Percentiles rank a stretch among this genome's conserved stretches.
These are phyloP conservation scores for Daldinia sp. DNA, from an alignment of 2,329 filamentous ascomycete species.

Conservation along the genomic window DNA sequence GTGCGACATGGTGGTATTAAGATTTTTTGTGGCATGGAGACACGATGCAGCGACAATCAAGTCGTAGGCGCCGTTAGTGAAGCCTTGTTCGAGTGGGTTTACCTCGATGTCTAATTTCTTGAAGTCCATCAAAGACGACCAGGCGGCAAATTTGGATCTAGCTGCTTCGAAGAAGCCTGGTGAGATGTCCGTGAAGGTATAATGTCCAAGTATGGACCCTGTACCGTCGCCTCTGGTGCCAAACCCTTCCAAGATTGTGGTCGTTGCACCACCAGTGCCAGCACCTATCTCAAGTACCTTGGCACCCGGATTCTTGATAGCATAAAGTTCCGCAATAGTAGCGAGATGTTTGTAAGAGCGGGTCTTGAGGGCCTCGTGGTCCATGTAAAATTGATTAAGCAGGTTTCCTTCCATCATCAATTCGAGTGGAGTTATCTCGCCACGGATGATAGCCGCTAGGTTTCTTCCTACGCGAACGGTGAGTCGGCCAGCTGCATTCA, in stretches of 20 bases:
- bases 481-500: not conserved
- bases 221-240: not conserved
- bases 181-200: constrained; percentile 19
- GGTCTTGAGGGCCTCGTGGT: constrained; percentile 41
- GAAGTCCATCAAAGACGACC: constrained; percentile 16
- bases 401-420: constrained; percentile 43
- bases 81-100: constrained; percentile 9
- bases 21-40: constrained; percentile 3
- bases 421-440: constrained; percentile 44
- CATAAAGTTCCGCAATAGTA: not conserved
- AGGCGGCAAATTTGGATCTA: constrained; percentile 1
- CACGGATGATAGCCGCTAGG: constrained; percentile 44
- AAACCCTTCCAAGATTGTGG: constrained; percentile 5
- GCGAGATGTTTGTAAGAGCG: constrained; percentile 7
- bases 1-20: not conserved
- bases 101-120: constrained; percentile 15
- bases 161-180: constrained; percentile 6
- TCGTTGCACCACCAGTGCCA: constrained; percentile 11
- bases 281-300: constrained; percentile 21
- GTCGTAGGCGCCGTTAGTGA: constrained; percentile 13
- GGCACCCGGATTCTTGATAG: constrained; percentile 10
- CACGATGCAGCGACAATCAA: constrained; percentile 9
- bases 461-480: constrained; percentile 37
- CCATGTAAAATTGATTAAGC: constrained; percentile 46
- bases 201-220: constrained; percentile 14